These are phyloP conservation scores for Candida glucosophila DNA, from an alignment of 1,139 yeast species.

Conservation along the genomic window DNA sequence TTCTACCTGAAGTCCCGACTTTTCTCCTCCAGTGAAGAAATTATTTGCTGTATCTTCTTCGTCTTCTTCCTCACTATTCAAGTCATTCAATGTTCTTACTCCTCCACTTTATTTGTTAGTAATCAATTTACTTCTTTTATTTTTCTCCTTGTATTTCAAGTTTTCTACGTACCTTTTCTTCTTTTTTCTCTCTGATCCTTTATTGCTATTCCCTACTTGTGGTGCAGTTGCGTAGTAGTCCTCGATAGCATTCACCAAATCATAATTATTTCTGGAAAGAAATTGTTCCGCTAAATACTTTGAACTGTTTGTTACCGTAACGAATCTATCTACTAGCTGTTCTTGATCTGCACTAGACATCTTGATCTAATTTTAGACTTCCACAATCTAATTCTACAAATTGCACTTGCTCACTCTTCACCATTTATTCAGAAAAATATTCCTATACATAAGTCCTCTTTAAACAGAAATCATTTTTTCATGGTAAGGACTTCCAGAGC, in stretches of 20 bases:
- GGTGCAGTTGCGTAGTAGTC: constrained; percentile 24
- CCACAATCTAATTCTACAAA: background rate
- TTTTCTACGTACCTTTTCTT: constrained; percentile 5
- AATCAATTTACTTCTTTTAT: background rate
- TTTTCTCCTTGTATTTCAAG: background rate
- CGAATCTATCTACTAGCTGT: constrained; percentile 42
- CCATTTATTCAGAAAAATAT: background rate
- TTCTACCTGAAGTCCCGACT: constrained; percentile 88
- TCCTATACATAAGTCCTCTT: background rate
- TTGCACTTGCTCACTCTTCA: background rate
- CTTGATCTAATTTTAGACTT: background rate
- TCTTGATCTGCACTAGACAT: constrained; percentile 13
- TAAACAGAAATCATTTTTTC: background rate
- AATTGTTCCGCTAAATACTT: constrained; percentile 35
- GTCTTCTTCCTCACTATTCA: constrained; percentile 40
- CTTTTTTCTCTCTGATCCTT: constrained; percentile 1
- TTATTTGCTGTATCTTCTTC: constrained; percentile 64
- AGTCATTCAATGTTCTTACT: constrained; percentile 42
- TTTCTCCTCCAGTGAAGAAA: constrained; percentile 92
- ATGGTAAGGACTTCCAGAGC: background rate
- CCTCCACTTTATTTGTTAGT: constrained; percentile 13
- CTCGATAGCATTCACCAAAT: constrained; percentile 33
- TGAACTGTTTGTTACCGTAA: constrained; percentile 31
- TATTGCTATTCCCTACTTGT: constrained; percentile 3
- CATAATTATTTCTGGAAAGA: constrained; percentile 28